phyloP scores from a whole-genome alignment of 345 rosid species.

The Salix exigua region DNA sequence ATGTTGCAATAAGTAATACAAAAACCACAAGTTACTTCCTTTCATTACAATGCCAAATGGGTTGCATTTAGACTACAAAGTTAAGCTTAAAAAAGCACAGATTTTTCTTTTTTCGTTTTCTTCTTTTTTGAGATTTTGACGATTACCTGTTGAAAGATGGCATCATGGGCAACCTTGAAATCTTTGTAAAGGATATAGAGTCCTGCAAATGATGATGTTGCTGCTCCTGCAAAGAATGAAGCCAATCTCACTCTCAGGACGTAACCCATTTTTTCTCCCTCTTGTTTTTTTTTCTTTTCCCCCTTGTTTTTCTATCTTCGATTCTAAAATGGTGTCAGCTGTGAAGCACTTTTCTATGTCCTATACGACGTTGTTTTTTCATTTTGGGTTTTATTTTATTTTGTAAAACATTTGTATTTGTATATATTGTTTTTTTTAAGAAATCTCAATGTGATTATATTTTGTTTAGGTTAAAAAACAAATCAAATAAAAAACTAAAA shows the following conservation, averaged over 20 bases:
- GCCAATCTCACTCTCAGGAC: slow-evolving; percentile 86
- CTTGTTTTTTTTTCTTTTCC: neutral
- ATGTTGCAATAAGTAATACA: neutral
- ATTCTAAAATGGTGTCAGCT: neutral
- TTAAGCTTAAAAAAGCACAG: neutral
- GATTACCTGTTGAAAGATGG: slow-evolving; percentile 71
- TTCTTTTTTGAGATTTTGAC: neutral
- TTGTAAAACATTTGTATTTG: too few species aligned
- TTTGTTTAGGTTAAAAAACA: too few species aligned
- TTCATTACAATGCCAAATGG: neutral
- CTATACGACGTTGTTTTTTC: neutral
- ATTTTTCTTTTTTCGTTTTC: neutral
- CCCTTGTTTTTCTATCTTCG: neutral
- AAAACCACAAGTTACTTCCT: neutral
- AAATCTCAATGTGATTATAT: too few species aligned
- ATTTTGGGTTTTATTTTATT: neutral
- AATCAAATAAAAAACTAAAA: too few species aligned
- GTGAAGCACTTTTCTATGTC: neutral
- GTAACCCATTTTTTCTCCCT: slow-evolving; percentile 60
- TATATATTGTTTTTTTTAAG: too few species aligned
- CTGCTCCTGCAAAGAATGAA: slow-evolving; percentile 88
- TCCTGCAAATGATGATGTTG: slow-evolving; percentile 75
- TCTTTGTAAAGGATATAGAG: slow-evolving; percentile 73
- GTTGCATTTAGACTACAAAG: neutral
- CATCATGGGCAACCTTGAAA: slow-evolving; percentile 74